Evolutionary conservation across 805 yeast genomes (phyloP), one percentile per base, ranked within the genome.

Genomic region (Ogataea methanolica): DNA sequence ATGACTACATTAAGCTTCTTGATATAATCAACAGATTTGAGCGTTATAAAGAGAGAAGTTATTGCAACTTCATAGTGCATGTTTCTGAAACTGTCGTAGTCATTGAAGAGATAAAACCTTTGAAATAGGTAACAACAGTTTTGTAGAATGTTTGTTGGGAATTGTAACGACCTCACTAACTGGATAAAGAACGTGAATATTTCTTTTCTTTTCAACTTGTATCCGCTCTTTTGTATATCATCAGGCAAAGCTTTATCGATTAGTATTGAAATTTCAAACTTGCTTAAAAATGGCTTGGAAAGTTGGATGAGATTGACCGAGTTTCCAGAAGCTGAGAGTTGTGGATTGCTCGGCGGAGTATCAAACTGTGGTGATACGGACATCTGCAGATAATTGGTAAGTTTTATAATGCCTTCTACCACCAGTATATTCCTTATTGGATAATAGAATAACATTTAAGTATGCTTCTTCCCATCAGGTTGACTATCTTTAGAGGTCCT

Each of bases 1-100:
- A 83, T 75, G 12, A 89, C 73, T 40, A 85, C 88, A 44, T 79
- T 72, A 15, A 85, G 63, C 55, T 85, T 85, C 62, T 88, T 89
- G 38, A 89, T 83, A 38, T 90, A 87, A 59, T 90, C 97, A 59
- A 88, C 95, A 53, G 82, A 80, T 63, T 90, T 88, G 39, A 83
- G 71, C 2, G 96, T 85, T 15, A 88, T 69, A 48, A 86, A 77
- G 7, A 90, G 61, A 45, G 89, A 76, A 9, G 92, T 76, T 8
- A 83, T 65, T 0, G 88, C 87, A n/a, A 87, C 76, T 39, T 83
- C 82, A 53, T 73, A 73, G 39, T 82, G 79, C 45, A 51, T 42
- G 31, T 43, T 55, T 23, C 75, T 71, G 19, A 69, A 70, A 12
- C 74, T 72, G 48, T 76, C 80, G 57, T 83, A 83, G 50, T 68